phyloP scores from a whole-genome alignment of 345 rosid species.

The Fremontodendron californicum region DNA sequence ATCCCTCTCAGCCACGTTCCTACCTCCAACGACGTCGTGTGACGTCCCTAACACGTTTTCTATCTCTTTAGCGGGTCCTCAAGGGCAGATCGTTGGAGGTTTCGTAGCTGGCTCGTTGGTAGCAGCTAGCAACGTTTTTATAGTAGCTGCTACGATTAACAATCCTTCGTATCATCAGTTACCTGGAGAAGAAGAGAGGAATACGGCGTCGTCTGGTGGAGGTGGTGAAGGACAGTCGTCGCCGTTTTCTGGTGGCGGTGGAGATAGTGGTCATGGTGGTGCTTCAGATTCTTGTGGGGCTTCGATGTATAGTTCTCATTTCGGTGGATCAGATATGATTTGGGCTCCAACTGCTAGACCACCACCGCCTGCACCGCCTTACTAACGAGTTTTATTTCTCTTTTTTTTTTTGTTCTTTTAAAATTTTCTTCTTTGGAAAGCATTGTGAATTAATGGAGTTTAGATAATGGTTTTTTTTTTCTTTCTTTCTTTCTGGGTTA shows the following conservation, averaged over 20 bases:
- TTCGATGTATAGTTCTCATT: conserved; percentile 59
- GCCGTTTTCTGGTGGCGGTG: conserved; percentile 45
- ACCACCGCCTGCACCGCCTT: conserved; percentile 36
- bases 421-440: not conserved
- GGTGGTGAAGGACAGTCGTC: conserved; percentile 47
- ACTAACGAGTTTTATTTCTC: not conserved
- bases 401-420: not conserved
- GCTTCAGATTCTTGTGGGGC: conserved; percentile 49
- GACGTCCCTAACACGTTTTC: conserved; percentile 49
- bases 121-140: conserved; percentile 60
- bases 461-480: not conserved
- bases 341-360: conserved; percentile 76
- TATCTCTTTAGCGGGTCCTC: conserved; percentile 85
- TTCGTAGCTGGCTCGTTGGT: conserved; percentile 64
- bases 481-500: not conserved
- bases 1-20: conserved; percentile 75
- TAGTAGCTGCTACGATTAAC: conserved; percentile 71
- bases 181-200: conserved; percentile 35
- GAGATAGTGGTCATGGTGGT: conserved; percentile 48
- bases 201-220: conserved; percentile 39
- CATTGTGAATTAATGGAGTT: conserved; percentile 4
- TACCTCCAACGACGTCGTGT: conserved; percentile 47
- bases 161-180: conserved; percentile 65
- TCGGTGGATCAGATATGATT: conserved; percentile 55
- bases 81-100: conserved; percentile 92